A percentile compares a stretch with the other conserved stretches of the same genome.
Conservation (phyloP, 371 early-diverging fungal species). For the Capniomyces stellatus region DNA sequence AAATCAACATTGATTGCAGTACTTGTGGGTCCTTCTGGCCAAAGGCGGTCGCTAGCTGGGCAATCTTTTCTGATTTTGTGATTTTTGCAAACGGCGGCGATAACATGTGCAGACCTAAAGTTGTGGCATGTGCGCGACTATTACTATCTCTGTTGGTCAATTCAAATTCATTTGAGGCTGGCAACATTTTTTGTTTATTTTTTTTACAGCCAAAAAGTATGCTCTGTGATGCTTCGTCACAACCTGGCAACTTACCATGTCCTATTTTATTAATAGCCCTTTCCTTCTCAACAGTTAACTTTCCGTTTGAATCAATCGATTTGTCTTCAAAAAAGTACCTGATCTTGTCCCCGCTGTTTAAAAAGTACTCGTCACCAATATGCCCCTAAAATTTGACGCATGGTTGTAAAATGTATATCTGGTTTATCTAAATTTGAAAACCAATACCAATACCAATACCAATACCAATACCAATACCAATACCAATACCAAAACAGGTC, state of each 20-base stretch:
- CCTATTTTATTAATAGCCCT: conserved; percentile 83
- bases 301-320: conserved; percentile 47
- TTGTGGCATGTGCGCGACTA: background rate
- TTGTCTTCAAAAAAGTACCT: conserved; percentile 77
- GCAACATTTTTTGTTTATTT: too few species aligned
- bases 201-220: too few species aligned
- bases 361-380: conserved; percentile 75
- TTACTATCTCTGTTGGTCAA: background rate
- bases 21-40: conserved; percentile 52
- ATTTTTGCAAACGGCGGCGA: conserved; percentile 53
- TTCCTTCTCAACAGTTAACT: conserved; percentile 35
- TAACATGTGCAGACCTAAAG: conserved; percentile 61
- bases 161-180: background rate
- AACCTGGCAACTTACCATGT: too few species aligned
- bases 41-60: conserved; percentile 36
- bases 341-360: conserved; percentile 64
- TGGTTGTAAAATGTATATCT: background rate
- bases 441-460: too few species aligned
- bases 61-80: conserved; percentile 33
- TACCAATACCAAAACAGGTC: too few species aligned
- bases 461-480: too few species aligned
- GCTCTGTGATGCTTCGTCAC: background rate
- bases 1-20: conserved; percentile 83
- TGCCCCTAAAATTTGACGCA: conserved; percentile 30
- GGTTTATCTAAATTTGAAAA: background rate